Conservation (phyloP, 139 green algal genomes). For the Medakamo hakoo region DNA sequence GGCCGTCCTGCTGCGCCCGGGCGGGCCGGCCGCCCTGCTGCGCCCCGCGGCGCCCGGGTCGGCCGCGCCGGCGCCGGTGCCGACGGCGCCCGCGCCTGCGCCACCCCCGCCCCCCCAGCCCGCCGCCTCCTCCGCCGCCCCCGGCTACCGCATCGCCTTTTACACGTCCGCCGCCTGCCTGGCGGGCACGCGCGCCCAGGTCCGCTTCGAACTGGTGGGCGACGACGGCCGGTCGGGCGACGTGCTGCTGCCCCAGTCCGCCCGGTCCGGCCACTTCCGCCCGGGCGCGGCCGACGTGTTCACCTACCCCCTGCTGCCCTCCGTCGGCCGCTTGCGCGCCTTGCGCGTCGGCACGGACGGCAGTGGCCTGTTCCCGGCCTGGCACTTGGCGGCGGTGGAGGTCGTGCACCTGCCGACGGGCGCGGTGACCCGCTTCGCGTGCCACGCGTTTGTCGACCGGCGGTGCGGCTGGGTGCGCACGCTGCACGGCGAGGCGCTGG, state of each 20-base stretch:
- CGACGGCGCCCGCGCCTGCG: neutral
- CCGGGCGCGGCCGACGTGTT: constrained; percentile 27
- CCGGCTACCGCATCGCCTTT: constrained; percentile 9
- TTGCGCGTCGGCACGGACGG: constrained; percentile 37
- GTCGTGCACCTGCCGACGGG: constrained; percentile 32
- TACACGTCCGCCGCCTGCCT: constrained; percentile 9
- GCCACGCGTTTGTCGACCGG: neutral
- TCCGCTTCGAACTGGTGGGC: constrained; percentile 58
- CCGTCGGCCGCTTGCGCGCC: constrained; percentile 28
- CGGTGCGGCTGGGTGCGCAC: neutral
- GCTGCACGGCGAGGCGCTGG: neutral
- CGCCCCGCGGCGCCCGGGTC: neutral
- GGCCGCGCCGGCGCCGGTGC: neutral
- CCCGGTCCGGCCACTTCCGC: constrained; percentile 23
- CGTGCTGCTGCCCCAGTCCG: constrained; percentile 3
- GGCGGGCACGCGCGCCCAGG: constrained; percentile 10
- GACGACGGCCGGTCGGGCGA: constrained; percentile 31
- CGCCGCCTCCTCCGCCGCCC: neutral
- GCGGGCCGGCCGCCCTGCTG: too few species aligned
- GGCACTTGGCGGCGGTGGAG: constrained; percentile 44
- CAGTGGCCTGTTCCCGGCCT: constrained; percentile 34
- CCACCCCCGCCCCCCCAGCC: neutral
- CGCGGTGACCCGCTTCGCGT: neutral
- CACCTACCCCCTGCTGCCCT: constrained; percentile 36
- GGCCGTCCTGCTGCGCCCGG: too few species aligned